Base-by-base conservation (phyloP, 2,329 filamentous ascomycete species). In the Neofusicoccum parvum region DNA sequence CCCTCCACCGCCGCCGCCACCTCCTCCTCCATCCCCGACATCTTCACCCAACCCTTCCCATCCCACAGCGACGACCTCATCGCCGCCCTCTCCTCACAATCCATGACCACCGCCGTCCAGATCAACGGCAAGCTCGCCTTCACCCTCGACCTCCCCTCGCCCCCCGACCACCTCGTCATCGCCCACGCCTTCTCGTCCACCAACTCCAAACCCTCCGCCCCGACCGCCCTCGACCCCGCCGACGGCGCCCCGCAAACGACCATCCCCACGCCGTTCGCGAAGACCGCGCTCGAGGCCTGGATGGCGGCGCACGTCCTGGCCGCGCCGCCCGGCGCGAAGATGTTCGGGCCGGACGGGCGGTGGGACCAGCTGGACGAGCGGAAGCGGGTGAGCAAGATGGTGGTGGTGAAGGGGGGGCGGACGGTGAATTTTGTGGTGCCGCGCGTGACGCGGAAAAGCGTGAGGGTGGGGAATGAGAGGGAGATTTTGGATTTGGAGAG, bases 81-180 rank as follows among this genome's bases (percentile, higher is more conserved):
- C 64, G 73, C 81, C 69, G 72, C 85, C 69, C 75, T 89, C 69
- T 79, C 84, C 70, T 78, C 83, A 62, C 77, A 82, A 68, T 80
- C 78, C 68, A 78, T 84, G 74, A 80, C 75, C 3, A 90, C 88
- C 69, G 89, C 89, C 0, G 88, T 96, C 15, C 90, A 93, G 72
- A 79, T 96, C 67, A 92, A 96, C 72, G 92, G 92, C n/a, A 93
- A 90, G 76, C 77, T 91, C 68, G 87, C 87, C 43, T 89, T 89
- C 68, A 86, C 49, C 86, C 0, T 83, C 90, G 6, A 34, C 32
- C 17, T 54, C 7, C 48, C 23, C 14, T 41, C 14, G n/a, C 62
- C 51, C 75, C 9, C 69, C 72, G 62, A 81, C 48, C 20, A 86
- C 81, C 72, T 80, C 82, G 72, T 88, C 89, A 67, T 90, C 86